Evolutionary conservation across 1,284 basidiomycete genomes (phyloP).

Genomic region (Cutaneotrichosporon cutaneum): DNA sequence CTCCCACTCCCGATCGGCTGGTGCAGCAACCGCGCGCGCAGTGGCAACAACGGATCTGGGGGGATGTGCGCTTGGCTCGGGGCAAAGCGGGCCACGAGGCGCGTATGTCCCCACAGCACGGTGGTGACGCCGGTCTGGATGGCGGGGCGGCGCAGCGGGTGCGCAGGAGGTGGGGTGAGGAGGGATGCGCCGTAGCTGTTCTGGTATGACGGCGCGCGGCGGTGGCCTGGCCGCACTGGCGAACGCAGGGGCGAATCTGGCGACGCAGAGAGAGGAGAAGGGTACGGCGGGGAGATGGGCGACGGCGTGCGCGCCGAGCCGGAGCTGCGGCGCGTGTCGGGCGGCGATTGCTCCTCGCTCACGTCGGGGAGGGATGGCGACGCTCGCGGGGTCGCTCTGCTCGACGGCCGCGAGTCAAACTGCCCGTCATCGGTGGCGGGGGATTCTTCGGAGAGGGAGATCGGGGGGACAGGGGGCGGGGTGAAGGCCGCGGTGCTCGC

Average conservation of each 20-base stretch:
- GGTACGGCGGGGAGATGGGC: neutral
- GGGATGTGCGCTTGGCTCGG: constrained; percentile 52
- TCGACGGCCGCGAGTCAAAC: neutral
- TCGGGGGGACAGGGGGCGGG: neutral
- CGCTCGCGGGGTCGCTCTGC: constrained; percentile 9
- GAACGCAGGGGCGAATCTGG: neutral
- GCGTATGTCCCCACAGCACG: constrained; percentile 52
- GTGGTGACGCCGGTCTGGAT: constrained; percentile 38
- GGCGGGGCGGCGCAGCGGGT: constrained; percentile 29
- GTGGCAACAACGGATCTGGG: constrained; percentile 52
- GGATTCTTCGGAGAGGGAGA: neutral
- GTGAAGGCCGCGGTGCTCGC: constrained; percentile 20
- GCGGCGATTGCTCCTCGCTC: constrained; percentile 14
- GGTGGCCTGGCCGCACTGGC: constrained; percentile 9
- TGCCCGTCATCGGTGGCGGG: neutral
- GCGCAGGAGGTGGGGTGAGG: constrained; percentile 30
- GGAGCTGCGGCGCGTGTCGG: neutral
- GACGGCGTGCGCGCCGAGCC: neutral
- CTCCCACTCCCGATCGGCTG: constrained; percentile 52
- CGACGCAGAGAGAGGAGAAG: neutral
- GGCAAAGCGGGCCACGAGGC: constrained; percentile 47
- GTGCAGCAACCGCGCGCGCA: constrained; percentile 48
- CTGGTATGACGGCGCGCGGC: constrained; percentile 37
- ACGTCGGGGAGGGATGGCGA: constrained; percentile 22
- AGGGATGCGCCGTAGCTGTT: constrained; percentile 37